A percentile compares a stretch with the other conserved stretches of the same genome.
These are phyloP conservation scores for Myxozyma nipponensis DNA, from an alignment of 805 yeast species.

Conservation along the genomic window DNA sequence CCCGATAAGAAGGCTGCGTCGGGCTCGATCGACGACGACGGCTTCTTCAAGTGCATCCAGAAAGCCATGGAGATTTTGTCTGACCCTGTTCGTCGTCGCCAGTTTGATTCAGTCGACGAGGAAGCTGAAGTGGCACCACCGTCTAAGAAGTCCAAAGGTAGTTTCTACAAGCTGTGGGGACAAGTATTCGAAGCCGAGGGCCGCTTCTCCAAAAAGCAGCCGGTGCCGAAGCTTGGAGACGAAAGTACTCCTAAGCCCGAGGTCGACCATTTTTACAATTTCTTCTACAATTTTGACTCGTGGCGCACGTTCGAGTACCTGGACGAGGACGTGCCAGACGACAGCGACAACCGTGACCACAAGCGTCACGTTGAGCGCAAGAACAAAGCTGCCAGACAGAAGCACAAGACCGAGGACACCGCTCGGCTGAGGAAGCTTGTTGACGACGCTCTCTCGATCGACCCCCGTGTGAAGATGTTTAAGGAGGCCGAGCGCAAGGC, in stretches of 20 bases:
- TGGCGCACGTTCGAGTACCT: slow-evolving; percentile 98
- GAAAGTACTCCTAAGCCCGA: slow-evolving; percentile 61
- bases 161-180: slow-evolving; percentile 88
- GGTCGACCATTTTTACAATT: slow-evolving; percentile 82
- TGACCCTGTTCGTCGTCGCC: slow-evolving; percentile 82
- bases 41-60: slow-evolving; percentile 96
- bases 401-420: slow-evolving; percentile 96
- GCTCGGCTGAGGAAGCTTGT: slow-evolving; percentile 81
- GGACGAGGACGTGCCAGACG: slow-evolving; percentile 99
- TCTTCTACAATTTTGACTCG: slow-evolving; percentile 92
- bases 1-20: slow-evolving; percentile 96
- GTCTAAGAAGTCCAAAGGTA: slow-evolving; percentile 56
- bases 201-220: slow-evolving; percentile 87
- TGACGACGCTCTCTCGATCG: slow-evolving; percentile 82
- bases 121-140: slow-evolving; percentile 84
- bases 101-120: slow-evolving; percentile 92
- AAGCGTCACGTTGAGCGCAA: slow-evolving; percentile 97
- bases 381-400: slow-evolving; percentile 93
- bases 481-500: slow-evolving; percentile 93
- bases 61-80: slow-evolving; percentile 89
- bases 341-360: slow-evolving; percentile 98
- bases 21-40: slow-evolving; percentile 81
- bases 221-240: slow-evolving; percentile 79
- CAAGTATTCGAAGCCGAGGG: slow-evolving; percentile 88
- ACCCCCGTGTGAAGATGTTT: slow-evolving; percentile 91